phyloP scores from a whole-genome alignment of 1,284 basidiomycete genomes.

The Irpex lacteus region DNA sequence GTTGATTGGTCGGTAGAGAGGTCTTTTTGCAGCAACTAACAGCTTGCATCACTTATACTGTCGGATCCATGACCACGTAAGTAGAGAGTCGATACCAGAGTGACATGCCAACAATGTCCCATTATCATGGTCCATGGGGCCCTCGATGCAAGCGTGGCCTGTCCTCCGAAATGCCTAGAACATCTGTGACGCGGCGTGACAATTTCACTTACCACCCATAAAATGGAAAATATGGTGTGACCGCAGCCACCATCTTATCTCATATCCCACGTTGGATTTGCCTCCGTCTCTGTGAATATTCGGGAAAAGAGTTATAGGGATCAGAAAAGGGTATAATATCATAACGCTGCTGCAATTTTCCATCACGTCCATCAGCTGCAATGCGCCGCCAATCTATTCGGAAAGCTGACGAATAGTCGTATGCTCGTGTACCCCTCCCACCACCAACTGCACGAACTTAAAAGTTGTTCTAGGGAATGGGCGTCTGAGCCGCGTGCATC shows the following conservation, averaged over 20 bases:
- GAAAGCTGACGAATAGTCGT: not conserved
- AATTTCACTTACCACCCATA: not conserved
- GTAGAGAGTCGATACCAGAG: too few species aligned
- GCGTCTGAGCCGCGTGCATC: constrained; percentile 7
- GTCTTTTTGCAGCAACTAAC: too few species aligned
- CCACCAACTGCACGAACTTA: not conserved
- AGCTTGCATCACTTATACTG: too few species aligned
- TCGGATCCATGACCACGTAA: too few species aligned
- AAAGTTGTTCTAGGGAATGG: not conserved
- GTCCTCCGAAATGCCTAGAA: not conserved
- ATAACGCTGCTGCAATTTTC: not conserved
- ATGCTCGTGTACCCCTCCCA: not conserved
- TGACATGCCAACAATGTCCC: too few species aligned
- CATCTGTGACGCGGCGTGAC: not conserved
- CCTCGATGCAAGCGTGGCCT: not conserved
- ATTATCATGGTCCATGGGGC: not conserved
- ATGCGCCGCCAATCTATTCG: not conserved
- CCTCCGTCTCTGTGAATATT: not conserved
- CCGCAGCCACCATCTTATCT: not conserved
- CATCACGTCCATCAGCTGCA: not conserved
- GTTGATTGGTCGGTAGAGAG: too few species aligned
- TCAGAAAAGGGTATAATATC: not conserved
- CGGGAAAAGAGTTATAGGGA: not conserved
- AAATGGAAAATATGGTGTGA: not conserved
- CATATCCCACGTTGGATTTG: not conserved